phyloP scores from a whole-genome alignment of 371 early-diverging fungal genomes.

The Nematocida sp. region DNA sequence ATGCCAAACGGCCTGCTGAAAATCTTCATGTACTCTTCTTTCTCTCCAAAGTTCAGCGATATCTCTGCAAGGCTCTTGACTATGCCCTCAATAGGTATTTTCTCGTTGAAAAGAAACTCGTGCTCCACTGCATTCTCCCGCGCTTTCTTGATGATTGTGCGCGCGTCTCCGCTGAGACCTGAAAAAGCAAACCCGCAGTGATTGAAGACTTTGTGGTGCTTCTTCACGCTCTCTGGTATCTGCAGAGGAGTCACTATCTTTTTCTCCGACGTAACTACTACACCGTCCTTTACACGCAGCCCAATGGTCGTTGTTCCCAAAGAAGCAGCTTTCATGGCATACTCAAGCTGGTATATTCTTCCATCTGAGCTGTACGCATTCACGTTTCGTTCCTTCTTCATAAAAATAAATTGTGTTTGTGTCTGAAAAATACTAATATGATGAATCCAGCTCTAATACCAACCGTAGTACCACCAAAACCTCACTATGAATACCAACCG shows the following conservation, averaged over 20 bases:
- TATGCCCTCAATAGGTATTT: slow-evolving; percentile 56
- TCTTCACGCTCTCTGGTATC: slow-evolving; percentile 57
- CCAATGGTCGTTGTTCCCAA: slow-evolving; percentile 64
- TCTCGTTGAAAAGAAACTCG: slow-evolving; percentile 55
- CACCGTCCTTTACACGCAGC: slow-evolving; percentile 53
- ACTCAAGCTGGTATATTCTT: slow-evolving; percentile 64
- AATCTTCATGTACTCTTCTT: slow-evolving; percentile 60
- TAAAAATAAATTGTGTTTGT: slow-evolving; percentile 25
- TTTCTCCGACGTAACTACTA: slow-evolving; percentile 63
- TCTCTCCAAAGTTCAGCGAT: slow-evolving; percentile 63
- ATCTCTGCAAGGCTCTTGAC: slow-evolving; percentile 57
- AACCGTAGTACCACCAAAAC: no score
- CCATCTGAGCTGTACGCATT: slow-evolving; percentile 65
- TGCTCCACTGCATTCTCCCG: slow-evolving; percentile 58
- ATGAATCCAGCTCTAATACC: no score
- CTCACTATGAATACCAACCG: no score
- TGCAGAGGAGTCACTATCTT: slow-evolving; percentile 61
- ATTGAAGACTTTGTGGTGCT: slow-evolving; percentile 63
- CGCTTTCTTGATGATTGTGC: slow-evolving; percentile 58
- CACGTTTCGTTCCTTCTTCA: slow-evolving; percentile 55
- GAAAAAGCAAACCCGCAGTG: slow-evolving; percentile 58
- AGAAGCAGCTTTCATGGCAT: slow-evolving; percentile 65
- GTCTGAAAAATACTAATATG: neutral
- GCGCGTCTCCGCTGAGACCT: slow-evolving; percentile 64
- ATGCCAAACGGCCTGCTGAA: slow-evolving; percentile 87